Evolutionary conservation across 306 rosid genomes (phyloP), one percentile per base, ranked within the genome.

Genomic region (Phaseolus lunatus): DNA sequence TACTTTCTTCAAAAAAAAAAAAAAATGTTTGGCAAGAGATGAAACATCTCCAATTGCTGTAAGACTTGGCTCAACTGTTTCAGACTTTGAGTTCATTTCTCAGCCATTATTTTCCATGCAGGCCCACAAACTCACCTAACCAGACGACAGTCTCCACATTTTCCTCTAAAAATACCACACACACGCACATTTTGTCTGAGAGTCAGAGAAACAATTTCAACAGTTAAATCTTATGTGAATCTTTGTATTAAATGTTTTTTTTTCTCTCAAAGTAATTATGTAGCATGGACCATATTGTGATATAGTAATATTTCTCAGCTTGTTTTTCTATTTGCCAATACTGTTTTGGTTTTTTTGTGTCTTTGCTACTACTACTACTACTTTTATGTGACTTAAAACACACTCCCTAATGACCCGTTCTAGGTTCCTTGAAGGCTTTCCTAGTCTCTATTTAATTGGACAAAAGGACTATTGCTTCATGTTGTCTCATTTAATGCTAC

Each of bases 61-160:
- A 35, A 62, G 80, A 85, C 70, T 66, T 43, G 14, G 65, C 72
- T 16, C 26, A 63, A 74, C 54, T 24, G 82, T 84, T 87, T 43
- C 75, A 65, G 63, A 75, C 84, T 72, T 54, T 77, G 10, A 63
- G 78, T 78, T 75, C 62, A 57, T 78, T 68, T 77, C 88, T 65
- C 78, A 76, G 78, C 77, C 89, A 91, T 86, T 89, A 48, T 82
- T 83, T 83, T 77, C 77, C 73, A 22, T 7, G 24, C 11, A 68
- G 87, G 71, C 91, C 92, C 88, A 85, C 92, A 73, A 7, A n/a
- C 78, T 80, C 86, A 85, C 91, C 93, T 48, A 92, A 85, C 84
- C 88, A 43, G 66, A 53, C 24, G 43, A 84, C 86, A 81, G 43
- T 50, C 57, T 47, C 76, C 86, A 14, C 22, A 15, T 84, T 74